phyloP scores from a whole-genome alignment of 2,329 filamentous ascomycete species.

The Apiospora rasikravindrae region DNA sequence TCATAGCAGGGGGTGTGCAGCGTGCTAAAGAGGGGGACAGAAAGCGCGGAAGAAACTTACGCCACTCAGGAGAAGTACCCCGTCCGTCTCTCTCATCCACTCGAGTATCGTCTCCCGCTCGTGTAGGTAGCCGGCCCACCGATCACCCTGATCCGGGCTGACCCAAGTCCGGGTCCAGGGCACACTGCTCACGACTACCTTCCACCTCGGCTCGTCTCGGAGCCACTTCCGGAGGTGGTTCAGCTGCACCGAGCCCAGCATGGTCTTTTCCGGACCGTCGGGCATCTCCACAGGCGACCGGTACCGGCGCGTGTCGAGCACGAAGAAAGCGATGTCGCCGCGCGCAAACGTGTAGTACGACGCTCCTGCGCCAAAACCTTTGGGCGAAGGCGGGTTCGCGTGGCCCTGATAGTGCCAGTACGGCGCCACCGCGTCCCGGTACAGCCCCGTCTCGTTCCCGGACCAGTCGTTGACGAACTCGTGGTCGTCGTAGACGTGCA shows the following conservation, averaged over 20 bases:
- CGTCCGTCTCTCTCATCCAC: conserved; percentile 68
- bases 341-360: conserved; percentile 71
- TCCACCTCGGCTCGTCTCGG: conserved; percentile 52
- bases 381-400: conserved; percentile 61
- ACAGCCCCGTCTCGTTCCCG: conserved; percentile 65
- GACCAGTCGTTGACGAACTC: conserved; percentile 76
- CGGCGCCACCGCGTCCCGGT: conserved; percentile 65
- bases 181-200: conserved; percentile 68
- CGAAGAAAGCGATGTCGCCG: conserved; percentile 69
- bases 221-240: conserved; percentile 65
- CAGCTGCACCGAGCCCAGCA: conserved; percentile 66
- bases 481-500: conserved; percentile 74
- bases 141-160: conserved; percentile 59
- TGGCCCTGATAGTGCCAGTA: conserved; percentile 69
- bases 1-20: background rate
- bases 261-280: conserved; percentile 51
- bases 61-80: conserved; percentile 68
- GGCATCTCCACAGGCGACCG: conserved; percentile 47
- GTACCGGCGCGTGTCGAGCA: conserved; percentile 69
- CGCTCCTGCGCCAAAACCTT: conserved; percentile 42
- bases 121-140: conserved; percentile 69
- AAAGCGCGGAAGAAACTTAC: conserved; percentile 34
- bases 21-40: too few species aligned
- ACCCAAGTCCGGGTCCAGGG: conserved; percentile 77
- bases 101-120: conserved; percentile 67